These are phyloP conservation scores for Diaporthe sp. DNA, from an alignment of 2,329 filamentous ascomycete species.

Conservation along the genomic window DNA sequence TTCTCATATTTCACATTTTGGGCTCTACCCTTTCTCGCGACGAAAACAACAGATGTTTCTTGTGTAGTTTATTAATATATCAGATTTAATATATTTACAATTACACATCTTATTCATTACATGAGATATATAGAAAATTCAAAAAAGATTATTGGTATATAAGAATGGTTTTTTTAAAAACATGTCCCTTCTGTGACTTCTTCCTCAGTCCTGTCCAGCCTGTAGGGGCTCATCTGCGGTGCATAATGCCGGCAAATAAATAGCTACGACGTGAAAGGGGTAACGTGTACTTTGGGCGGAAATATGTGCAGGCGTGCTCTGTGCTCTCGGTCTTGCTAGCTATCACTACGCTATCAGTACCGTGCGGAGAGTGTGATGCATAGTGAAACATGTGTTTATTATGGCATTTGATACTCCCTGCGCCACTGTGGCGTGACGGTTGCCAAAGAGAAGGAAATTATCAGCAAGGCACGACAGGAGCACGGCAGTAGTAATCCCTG, in stretches of 20 bases:
- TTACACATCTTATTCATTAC: no score
- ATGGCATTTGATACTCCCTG: not conserved
- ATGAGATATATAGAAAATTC: no score
- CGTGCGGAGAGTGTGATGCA: not conserved
- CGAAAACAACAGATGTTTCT: not conserved
- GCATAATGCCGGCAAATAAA: no score
- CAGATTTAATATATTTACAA: no score
- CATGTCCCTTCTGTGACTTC: no score
- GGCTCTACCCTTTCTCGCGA: conserved; percentile 3
- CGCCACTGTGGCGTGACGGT: not conserved
- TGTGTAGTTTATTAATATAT: no score
- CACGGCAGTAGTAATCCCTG: not conserved
- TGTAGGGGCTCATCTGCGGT: no score
- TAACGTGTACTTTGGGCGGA: no score
- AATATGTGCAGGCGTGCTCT: no score
- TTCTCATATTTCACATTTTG: conserved; percentile 19
- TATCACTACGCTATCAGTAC: not conserved
- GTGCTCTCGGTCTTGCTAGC: not conserved
- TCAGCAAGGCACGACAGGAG: not conserved
- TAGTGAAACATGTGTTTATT: not conserved
- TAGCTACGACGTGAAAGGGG: no score
- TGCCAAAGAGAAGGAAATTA: not conserved
- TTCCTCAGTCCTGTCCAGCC: no score
- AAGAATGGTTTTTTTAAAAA: no score
- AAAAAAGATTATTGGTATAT: not conserved